Evolutionary conservation across 2,329 filamentous ascomycete genomes (phyloP), one percentile per base, ranked within the genome.

Genomic region (Emmonsiellopsis sp.): DNA sequence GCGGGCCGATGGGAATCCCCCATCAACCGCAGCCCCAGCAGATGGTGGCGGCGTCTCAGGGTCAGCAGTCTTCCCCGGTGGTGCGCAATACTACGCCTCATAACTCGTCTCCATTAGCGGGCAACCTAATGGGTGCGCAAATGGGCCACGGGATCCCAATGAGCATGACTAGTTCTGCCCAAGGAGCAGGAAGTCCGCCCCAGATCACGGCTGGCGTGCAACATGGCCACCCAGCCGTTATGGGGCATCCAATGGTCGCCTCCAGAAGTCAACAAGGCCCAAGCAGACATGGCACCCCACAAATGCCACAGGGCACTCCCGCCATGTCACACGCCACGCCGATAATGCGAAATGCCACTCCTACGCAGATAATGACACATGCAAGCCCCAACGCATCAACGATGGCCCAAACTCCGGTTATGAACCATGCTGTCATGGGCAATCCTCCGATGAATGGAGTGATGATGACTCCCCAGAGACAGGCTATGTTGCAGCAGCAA

Each of bases 41-140:
- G 43, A 64, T 67, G 43, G 63, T 67, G 26, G 61, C 62, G 43
- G 54, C 60, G 26, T 61, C 66, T 10, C 73, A 75, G 61, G 69
- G 65, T 11, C 73, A 71, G 54, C 70, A 73, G 51, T 74, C 73
- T 9, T 76, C 74, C 16, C 74, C 74, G 1, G 63, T 76, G 50
- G 67, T 76, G 55, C 71, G 74, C 50, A 73, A 76, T 54, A 70
- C 70, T 54, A 77, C 74, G 16, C 74, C 74, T 26, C 73, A 72
- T 55, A 67, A 63, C 50, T 75, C 74, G 7, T 76, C 74, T 13
- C 74, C 74, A 11, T 57, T 74, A 15, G 68, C 71, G 58, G 68
- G 70, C 44, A 70, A 59, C 58, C 58, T 64, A 34, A 70, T 72
- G 63, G 65, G 60, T 31, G 58, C 65, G 20, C 71, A 73, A 62